These are phyloP conservation scores for Metschnikowia sp. DNA, from an alignment of 805 yeast species.

Conservation along the genomic window DNA sequence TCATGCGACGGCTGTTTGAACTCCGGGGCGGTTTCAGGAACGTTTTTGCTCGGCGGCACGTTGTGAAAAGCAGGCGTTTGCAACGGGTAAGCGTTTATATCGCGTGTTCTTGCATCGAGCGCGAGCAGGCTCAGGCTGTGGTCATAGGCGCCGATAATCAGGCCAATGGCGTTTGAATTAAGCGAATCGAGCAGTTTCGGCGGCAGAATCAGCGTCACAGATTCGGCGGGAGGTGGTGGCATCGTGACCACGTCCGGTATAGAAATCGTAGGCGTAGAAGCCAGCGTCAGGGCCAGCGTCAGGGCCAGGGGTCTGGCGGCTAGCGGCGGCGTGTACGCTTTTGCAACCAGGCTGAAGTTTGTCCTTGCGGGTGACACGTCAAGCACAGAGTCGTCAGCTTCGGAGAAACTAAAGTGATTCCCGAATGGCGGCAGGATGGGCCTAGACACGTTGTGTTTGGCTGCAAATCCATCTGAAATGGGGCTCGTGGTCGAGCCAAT, in stretches of 20 bases:
- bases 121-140: constrained; percentile 24
- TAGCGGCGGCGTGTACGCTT: not conserved
- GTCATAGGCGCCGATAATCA: constrained; percentile 29
- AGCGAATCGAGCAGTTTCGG: constrained; percentile 20
- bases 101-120: constrained; percentile 5
- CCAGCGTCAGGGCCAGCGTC: not conserved
- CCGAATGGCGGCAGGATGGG: not conserved
- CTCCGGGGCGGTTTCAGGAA: not conserved
- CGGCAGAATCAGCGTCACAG: constrained; percentile 15
- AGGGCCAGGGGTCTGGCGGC: not conserved
- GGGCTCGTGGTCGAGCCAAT: not conserved
- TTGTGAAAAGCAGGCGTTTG: constrained; percentile 7
- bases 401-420: constrained; percentile 23
- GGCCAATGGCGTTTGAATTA: constrained; percentile 25
- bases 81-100: not conserved
- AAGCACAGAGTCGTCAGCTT: constrained; percentile 24
- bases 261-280: too few species aligned
- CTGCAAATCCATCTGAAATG: not conserved
- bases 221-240: too few species aligned
- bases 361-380: constrained; percentile 17
- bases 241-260: too few species aligned
- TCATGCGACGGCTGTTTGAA: constrained; percentile 16
- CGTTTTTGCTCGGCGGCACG: not conserved
- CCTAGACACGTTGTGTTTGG: not conserved
- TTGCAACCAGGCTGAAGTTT: not conserved